Evolutionary conservation across 169 alveolate genomes (phyloP).

Genomic region (Cryptosporidium sp.): DNA sequence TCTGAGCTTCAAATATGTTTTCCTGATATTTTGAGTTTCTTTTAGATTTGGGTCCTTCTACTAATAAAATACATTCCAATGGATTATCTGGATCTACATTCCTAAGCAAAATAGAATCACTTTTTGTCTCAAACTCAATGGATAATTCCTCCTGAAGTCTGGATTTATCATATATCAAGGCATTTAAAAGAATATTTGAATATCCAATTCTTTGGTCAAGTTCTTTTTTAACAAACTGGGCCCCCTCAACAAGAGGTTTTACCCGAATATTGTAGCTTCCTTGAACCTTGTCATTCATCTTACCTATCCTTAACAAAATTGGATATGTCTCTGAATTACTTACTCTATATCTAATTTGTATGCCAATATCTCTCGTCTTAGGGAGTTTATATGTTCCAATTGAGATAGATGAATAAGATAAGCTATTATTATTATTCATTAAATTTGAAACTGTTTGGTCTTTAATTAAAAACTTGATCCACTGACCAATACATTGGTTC

Average conservation of each 20-base stretch:
- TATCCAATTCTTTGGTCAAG: conserved; percentile 44
- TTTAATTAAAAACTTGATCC: conserved; percentile 29
- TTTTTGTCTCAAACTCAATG: conserved; percentile 10
- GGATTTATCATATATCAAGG: conserved; percentile 51
- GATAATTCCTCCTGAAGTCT: conserved; percentile 13
- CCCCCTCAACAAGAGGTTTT: conserved; percentile 15
- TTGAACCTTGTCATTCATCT: conserved; percentile 19
- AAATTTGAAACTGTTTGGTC: background rate
- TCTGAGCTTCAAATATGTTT: background rate
- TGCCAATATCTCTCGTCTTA: background rate
- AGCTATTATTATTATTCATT: background rate
- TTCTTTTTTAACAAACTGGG: conserved; percentile 11
- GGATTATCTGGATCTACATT: conserved; percentile 27
- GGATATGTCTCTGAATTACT: conserved; percentile 36
- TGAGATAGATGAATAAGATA: conserved; percentile 38
- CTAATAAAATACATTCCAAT: conserved; percentile 34
- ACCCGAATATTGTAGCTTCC: conserved; percentile 21
- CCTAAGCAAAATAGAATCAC: conserved; percentile 22
- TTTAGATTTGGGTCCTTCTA: background rate
- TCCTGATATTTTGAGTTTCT: background rate
- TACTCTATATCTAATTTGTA: conserved; percentile 50
- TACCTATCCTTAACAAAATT: conserved; percentile 22
- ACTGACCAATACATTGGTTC: conserved; percentile 51
- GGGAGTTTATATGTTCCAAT: conserved; percentile 39
- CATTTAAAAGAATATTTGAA: conserved; percentile 22